Conservation (phyloP, 257 asterid genomes). For the Anisodus acutangulus region DNA sequence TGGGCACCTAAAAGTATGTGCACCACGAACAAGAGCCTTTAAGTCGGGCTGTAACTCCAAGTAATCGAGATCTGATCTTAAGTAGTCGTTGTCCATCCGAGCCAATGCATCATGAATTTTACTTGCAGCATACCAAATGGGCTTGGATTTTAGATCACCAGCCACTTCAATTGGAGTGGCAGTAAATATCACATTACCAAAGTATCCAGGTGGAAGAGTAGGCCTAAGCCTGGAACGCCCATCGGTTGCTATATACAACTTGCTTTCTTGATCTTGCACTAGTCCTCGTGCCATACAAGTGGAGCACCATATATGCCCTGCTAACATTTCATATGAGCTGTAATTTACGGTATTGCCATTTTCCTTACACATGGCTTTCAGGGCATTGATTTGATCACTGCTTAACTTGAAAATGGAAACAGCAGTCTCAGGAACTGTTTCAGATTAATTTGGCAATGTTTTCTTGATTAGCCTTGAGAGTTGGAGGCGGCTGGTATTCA, state of each 20-base stretch:
- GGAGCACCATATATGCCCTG: constrained; percentile 79
- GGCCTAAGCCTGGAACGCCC: constrained; percentile 74
- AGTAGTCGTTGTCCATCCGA: constrained; percentile 75
- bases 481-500: constrained; percentile 86
- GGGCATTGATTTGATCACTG: constrained; percentile 58
- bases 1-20: constrained; percentile 80
- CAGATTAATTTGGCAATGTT: constrained; percentile 6
- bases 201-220: constrained; percentile 68
- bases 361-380: constrained; percentile 69
- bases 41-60: constrained; percentile 82
- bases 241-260: constrained; percentile 76
- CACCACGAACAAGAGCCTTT: constrained; percentile 78
- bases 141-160: constrained; percentile 62
- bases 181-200: constrained; percentile 82
- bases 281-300: constrained; percentile 70
- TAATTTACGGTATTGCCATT: constrained; percentile 53
- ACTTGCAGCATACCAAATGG: constrained; percentile 67
- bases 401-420: constrained; percentile 68
- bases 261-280: constrained; percentile 60
- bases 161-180: constrained; percentile 70
- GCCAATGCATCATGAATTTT: constrained; percentile 69
- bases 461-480: constrained; percentile 44
- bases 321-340: constrained; percentile 84
- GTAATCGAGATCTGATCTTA: constrained; percentile 77
- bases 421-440: constrained; percentile 42